Conservation (phyloP, 129 eudicot genomes). For the Flaveria robusta region DNA sequence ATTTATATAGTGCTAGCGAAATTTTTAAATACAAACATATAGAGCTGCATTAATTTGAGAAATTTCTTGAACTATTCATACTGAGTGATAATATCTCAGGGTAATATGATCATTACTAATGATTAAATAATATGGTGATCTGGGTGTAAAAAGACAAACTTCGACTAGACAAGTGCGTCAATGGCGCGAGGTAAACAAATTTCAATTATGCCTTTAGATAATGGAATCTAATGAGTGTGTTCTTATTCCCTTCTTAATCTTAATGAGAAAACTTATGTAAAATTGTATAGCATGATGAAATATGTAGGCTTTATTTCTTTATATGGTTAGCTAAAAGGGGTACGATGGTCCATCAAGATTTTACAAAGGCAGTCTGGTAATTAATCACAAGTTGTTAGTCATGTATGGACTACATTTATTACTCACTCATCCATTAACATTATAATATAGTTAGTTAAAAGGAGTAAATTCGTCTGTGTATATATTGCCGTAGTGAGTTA, state of each 20-base stretch:
- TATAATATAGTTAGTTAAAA: background rate
- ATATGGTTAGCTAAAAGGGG: background rate
- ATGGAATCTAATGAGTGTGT: constrained; percentile 3
- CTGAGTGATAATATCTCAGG: background rate
- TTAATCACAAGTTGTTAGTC: background rate
- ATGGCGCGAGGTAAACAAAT: background rate
- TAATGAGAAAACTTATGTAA: background rate
- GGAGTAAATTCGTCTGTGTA: background rate
- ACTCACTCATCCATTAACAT: background rate
- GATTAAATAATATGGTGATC: background rate
- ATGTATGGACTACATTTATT: background rate
- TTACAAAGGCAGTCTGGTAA: background rate
- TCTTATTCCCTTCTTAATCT: background rate
- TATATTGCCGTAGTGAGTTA: background rate
- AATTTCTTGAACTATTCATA: background rate
- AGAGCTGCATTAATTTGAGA: background rate
- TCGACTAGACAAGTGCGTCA: background rate
- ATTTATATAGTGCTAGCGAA: background rate
- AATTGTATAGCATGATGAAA: background rate
- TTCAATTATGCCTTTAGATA: background rate
- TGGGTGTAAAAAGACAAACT: background rate
- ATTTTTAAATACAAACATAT: background rate
- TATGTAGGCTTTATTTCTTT: background rate
- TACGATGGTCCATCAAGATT: background rate
- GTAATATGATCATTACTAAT: background rate